phyloP scores from a whole-genome alignment of 345 rosid species.

The Tarenaya hassleriana region DNA sequence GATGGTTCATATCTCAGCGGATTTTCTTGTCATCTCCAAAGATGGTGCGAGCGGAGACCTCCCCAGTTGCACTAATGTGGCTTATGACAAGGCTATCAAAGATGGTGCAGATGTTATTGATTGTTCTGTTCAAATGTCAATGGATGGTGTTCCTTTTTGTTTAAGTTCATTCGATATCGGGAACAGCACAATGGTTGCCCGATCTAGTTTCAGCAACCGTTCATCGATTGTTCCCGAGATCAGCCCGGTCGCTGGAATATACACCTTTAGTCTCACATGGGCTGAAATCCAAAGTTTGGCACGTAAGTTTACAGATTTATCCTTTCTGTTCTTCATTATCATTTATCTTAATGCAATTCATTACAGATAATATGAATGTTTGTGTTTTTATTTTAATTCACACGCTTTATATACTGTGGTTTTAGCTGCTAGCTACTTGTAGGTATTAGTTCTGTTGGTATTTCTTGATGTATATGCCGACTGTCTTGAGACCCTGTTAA shows the following conservation, averaged over 20 bases:
- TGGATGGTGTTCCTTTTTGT: slow-evolving; percentile 70
- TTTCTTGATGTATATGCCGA: not conserved
- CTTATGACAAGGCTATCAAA: slow-evolving; percentile 60
- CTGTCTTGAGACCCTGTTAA: slow-evolving; percentile 2
- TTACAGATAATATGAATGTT: slow-evolving; percentile 24
- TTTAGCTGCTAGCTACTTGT: too few species aligned
- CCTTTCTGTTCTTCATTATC: too few species aligned
- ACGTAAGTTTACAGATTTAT: slow-evolving; percentile 41
- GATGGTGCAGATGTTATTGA: slow-evolving; percentile 73
- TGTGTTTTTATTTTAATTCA: too few species aligned
- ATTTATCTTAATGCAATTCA: slow-evolving; percentile 11
- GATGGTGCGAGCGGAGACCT: slow-evolving; percentile 92
- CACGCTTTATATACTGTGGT: too few species aligned
- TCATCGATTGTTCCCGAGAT: slow-evolving; percentile 40
- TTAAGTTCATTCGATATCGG: slow-evolving; percentile 53
- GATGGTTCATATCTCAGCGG: slow-evolving; percentile 35
- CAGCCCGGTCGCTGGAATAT: slow-evolving; percentile 32
- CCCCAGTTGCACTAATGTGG: slow-evolving; percentile 79
- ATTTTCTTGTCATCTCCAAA: slow-evolving; percentile 50
- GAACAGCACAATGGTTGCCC: slow-evolving; percentile 36
- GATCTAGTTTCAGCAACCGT: slow-evolving; percentile 37
- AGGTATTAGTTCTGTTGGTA: not conserved
- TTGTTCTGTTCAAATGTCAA: slow-evolving; percentile 82
- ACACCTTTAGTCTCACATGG: slow-evolving; percentile 65
- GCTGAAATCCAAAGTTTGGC: slow-evolving; percentile 48